phyloP scores from a whole-genome alignment of 495 filamentous ascomycete genomes.

The Daldinia loculata region DNA sequence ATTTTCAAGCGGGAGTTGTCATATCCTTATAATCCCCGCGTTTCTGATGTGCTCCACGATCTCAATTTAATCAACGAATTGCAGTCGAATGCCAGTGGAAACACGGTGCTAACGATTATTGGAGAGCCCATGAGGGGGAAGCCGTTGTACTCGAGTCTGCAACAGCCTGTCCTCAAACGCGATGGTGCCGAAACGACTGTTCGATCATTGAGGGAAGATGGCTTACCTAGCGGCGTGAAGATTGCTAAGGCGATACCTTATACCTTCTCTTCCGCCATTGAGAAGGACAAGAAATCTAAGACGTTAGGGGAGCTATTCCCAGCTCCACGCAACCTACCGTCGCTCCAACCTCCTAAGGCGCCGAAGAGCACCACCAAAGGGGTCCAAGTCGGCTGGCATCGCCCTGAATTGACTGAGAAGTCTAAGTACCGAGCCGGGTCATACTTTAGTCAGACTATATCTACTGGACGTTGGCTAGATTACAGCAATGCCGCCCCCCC shows the following conservation, averaged over 20 bases:
- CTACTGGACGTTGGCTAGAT: conserved; percentile 73
- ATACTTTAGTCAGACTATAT: conserved; percentile 63
- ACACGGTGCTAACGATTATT: conserved; percentile 74
- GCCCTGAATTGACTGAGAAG: conserved; percentile 62
- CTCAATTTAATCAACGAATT: conserved; percentile 37
- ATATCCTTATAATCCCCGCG: conserved; percentile 44
- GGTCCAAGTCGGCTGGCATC: conserved; percentile 68
- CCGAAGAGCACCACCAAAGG: conserved; percentile 70
- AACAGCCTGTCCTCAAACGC: conserved; percentile 59
- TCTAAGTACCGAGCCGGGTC: conserved; percentile 64
- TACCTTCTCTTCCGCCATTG: conserved; percentile 41
- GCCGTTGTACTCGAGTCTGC: conserved; percentile 85
- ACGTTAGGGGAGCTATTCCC: conserved; percentile 86
- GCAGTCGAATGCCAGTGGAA: conserved; percentile 50
- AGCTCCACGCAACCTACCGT: conserved; percentile 70
- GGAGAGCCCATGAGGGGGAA: conserved; percentile 74
- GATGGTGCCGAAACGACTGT: conserved; percentile 44
- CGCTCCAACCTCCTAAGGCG: conserved; percentile 75
- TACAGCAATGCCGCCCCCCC: conserved; percentile 69
- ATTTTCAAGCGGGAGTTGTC: conserved; percentile 52
- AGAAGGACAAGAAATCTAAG: conserved; percentile 59
- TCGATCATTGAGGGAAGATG: conserved; percentile 65
- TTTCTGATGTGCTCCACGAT: conserved; percentile 28
- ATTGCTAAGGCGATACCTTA: conserved; percentile 72
- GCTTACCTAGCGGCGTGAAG: conserved; percentile 76